Percentiles rank a stretch among this genome's conserved stretches.
Evolutionary conservation across 2,329 filamentous ascomycete genomes (phyloP).

Genomic region (Elsinoe fawcettii): DNA sequence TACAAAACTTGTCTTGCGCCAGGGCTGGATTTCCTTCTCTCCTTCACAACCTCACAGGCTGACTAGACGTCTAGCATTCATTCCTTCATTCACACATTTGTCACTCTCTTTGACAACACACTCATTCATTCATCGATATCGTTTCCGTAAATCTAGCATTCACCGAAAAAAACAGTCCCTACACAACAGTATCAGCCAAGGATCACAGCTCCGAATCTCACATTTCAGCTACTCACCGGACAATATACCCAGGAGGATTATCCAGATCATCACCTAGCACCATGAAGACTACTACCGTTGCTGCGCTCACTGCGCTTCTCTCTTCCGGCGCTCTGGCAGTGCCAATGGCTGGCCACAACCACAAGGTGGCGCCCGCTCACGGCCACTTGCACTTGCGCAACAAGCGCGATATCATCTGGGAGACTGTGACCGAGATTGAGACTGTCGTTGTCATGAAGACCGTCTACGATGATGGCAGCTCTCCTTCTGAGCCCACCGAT

Average conservation of each 20-base stretch:
- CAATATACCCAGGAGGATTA: constrained; percentile 1
- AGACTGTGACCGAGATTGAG: constrained; percentile 42
- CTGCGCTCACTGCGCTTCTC: constrained; percentile 14
- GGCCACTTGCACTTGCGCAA: constrained; percentile 17
- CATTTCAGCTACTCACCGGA: not conserved
- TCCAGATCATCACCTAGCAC: not conserved
- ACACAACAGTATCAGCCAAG: not conserved
- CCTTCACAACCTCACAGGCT: constrained; percentile 11
- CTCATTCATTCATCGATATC: constrained; percentile 1
- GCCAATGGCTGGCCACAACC: constrained; percentile 13
- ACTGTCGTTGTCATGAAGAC: constrained; percentile 45
- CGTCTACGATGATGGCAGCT: constrained; percentile 36
- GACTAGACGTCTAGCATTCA: constrained; percentile 16
- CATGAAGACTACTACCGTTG: constrained; percentile 13
- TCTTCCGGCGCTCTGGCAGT: constrained; percentile 15
- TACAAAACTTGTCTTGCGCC: constrained; percentile 13
- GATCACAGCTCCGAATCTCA: not conserved
- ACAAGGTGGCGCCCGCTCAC: not conserved
- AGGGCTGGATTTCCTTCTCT: not conserved
- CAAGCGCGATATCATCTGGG: constrained; percentile 41
- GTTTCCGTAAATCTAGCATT: not conserved
- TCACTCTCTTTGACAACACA: constrained; percentile 10
- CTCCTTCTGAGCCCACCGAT: constrained; percentile 21
- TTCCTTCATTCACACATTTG: constrained; percentile 5
- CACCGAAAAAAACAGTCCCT: not conserved